Percentiles rank a stretch among this genome's conserved stretches.
Evolutionary conservation across 148 eudicot genomes (phyloP).

Genomic region (Diospyros kaki): DNA sequence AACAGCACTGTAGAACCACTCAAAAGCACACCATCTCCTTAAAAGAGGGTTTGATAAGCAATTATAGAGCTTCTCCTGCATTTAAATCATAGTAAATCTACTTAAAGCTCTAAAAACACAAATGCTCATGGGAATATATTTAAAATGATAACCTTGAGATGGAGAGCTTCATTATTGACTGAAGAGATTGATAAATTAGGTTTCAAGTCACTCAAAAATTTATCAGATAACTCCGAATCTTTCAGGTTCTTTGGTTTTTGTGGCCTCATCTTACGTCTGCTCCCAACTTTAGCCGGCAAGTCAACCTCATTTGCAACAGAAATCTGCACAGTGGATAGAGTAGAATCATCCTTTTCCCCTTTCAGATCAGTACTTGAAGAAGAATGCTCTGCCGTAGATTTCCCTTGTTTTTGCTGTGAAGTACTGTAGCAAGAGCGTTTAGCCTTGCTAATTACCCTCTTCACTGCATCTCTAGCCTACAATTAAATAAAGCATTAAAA

Average conservation of each 20-base stretch:
- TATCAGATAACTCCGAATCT: constrained; percentile 36
- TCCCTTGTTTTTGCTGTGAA: constrained; percentile 46
- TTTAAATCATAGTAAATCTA: background rate
- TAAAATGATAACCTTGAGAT: constrained; percentile 40
- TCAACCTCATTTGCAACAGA: constrained; percentile 38
- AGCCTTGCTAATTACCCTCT: constrained; percentile 40
- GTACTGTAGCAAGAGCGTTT: constrained; percentile 47
- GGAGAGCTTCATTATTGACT: constrained; percentile 27
- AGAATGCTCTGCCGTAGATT: constrained; percentile 57
- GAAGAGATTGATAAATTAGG: constrained; percentile 31
- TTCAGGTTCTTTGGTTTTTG: constrained; percentile 36
- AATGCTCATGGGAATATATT: background rate
- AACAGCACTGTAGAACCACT: constrained; percentile 98
- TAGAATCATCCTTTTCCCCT: constrained; percentile 68
- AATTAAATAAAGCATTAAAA: constrained; percentile 9
- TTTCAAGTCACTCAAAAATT: constrained; percentile 33
- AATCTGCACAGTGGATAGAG: constrained; percentile 47
- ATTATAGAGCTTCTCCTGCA: constrained; percentile 61
- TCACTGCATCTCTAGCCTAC: constrained; percentile 49
- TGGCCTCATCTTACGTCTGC: constrained; percentile 62
- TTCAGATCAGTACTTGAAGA: constrained; percentile 61
- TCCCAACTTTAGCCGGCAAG: constrained; percentile 55
- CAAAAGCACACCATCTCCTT: constrained; percentile 84
- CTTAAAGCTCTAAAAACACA: constrained; percentile 1
- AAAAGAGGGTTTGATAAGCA: constrained; percentile 54